phyloP scores from a whole-genome alignment of 441 rosid genomes.

The Gossypium schwendimanii region DNA sequence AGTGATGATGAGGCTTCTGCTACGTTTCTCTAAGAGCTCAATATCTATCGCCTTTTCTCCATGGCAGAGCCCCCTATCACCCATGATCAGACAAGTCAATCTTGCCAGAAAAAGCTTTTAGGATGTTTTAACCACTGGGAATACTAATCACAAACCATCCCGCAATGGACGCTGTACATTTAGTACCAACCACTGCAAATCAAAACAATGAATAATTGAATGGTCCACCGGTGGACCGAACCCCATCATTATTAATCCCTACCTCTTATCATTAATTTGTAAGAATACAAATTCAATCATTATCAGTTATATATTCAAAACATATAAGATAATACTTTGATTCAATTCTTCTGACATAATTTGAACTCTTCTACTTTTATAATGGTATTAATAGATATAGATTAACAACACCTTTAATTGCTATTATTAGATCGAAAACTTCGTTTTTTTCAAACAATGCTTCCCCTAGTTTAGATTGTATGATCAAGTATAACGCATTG shows the following conservation, averaged over 20 bases:
- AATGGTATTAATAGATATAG: no score
- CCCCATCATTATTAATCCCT: background rate
- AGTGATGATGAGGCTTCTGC: constrained; percentile 2
- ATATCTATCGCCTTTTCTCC: constrained; percentile 59
- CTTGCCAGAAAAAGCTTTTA: constrained; percentile 32
- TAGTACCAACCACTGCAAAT: background rate
- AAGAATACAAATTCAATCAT: no score
- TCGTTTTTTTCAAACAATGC: no score
- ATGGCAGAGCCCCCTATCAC: constrained; percentile 76
- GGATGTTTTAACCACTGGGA: constrained; percentile 23
- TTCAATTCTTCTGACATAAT: no score
- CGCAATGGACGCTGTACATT: background rate
- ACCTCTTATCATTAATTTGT: background rate
- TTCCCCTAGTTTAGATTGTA: no score
- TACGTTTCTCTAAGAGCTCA: constrained; percentile 40
- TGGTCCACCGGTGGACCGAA: background rate
- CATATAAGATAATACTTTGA: no score
- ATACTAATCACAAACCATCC: background rate
- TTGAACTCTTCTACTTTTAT: no score
- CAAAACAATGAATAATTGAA: background rate
- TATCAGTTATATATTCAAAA: no score
- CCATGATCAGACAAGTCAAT: constrained; percentile 52
- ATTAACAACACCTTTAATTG: no score
- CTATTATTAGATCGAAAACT: no score
- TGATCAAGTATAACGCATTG: no score